These are phyloP conservation scores for Neostapfia colusana DNA, from an alignment of 176 grass and related monocot species.

Conservation along the genomic window DNA sequence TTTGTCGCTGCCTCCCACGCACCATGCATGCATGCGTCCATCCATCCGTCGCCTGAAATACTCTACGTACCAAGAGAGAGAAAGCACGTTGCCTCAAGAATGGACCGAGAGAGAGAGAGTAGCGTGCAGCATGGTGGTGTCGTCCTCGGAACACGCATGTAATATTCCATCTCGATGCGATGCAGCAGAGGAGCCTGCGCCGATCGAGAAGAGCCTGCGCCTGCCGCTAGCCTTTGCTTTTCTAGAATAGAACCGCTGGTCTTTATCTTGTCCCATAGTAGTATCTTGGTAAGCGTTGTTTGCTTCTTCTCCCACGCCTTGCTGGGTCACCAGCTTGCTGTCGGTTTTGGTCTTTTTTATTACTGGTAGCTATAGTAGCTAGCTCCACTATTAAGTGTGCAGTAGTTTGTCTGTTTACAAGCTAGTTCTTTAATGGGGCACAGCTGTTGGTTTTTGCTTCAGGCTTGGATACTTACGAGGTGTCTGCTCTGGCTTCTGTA, in stretches of 20 bases:
- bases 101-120: background rate
- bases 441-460: background rate
- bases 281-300: background rate
- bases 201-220: conserved; percentile 27
- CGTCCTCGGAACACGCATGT: conserved; percentile 44
- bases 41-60: conserved; percentile 25
- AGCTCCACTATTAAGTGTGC: background rate
- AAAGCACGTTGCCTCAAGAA: background rate
- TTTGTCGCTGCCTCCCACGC: conserved; percentile 40
- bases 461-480: background rate
- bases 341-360: conserved; percentile 20
- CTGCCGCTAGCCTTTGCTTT: conserved; percentile 8
- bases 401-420: background rate
- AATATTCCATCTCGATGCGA: conserved; percentile 43
- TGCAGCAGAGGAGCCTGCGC: background rate
- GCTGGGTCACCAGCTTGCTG: conserved; percentile 19
- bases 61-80: conserved; percentile 4
- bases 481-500: background rate
- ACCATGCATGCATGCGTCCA: conserved; percentile 37
- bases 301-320: conserved; percentile 15
- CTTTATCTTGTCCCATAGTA: conserved; percentile 19
- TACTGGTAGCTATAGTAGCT: background rate
- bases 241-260: conserved; percentile 26
- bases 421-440: background rate
- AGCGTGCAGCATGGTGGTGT: background rate